These are phyloP conservation scores for Metschnikowia arizonensis DNA, from an alignment of 805 yeast genomes.

Conservation along the genomic window DNA sequence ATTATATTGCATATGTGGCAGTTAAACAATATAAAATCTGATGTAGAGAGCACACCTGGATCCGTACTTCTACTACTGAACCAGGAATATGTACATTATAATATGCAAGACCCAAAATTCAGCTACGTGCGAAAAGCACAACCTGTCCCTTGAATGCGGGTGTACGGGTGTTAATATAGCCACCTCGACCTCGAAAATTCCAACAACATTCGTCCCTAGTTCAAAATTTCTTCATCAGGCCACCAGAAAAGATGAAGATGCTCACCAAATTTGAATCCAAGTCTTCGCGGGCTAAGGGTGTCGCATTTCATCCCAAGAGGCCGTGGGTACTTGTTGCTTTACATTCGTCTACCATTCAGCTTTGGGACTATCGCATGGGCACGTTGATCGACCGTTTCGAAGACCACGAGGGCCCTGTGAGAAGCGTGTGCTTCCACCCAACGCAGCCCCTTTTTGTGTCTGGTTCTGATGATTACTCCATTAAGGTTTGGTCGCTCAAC, in stretches of 20 bases:
- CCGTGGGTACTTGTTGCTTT: slow-evolving; percentile 96
- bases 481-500: slow-evolving; percentile 93
- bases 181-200: slow-evolving; percentile 9
- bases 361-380: slow-evolving; percentile 99
- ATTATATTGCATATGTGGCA: no score
- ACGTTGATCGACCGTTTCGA: slow-evolving; percentile 93
- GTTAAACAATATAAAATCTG: no score
- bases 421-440: slow-evolving; percentile 94
- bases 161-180: slow-evolving; percentile 12
- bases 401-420: slow-evolving; percentile 97
- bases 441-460: slow-evolving; percentile 96
- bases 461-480: slow-evolving; percentile 94
- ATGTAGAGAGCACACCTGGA: no score
- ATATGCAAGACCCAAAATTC: no score
- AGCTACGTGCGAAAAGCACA: slow-evolving; percentile 2
- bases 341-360: slow-evolving; percentile 96
- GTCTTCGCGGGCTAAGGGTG: slow-evolving; percentile 95
- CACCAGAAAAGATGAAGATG: slow-evolving; percentile 23
- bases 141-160: slow-evolving; percentile 1
- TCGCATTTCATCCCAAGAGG: slow-evolving; percentile 92
- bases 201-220: slow-evolving; percentile 6
- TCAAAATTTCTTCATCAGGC: slow-evolving; percentile 5
- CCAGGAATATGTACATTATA: no score
- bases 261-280: slow-evolving; percentile 82
- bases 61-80: no score